Base-by-base conservation (phyloP, 2,329 filamentous ascomycete species). In the Hypoxylon sp. region DNA sequence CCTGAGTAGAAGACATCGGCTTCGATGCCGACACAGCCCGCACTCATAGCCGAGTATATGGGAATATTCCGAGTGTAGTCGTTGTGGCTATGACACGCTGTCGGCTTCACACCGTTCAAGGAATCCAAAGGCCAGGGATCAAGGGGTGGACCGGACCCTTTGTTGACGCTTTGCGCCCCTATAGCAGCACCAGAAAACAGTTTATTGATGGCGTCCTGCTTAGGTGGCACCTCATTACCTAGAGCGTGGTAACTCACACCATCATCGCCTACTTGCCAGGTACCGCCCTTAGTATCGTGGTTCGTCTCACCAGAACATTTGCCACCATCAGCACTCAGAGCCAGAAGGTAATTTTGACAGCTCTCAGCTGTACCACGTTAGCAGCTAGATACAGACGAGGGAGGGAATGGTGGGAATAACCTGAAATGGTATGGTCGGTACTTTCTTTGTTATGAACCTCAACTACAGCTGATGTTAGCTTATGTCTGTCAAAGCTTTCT, bases 391-490 rank as follows among this genome's bases (percentile, higher is more conserved):
- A 17, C 3, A n/a, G 12, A 4, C 15, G 4, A 29, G 7, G 13
- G 4, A 15, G 6, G n/a, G 29, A 11, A 7, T 27, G 12, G 32
- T 19, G 20, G 16, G 8, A 62, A 63, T 61, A 5, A 66, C 63
- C 49, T 40, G 62, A 57, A n/a, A 64, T 61, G 17, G 52, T 61
- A 43, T 67, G 64, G 40, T 57, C 55, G 7, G 53, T 41, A 36
- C 27, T 41, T 38, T 57, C 20, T 35, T 67, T 67, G 41, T 67
- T 68, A 50, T 66, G 65, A 5, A 68, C 60, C 50, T 68, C 64
- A 23, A 66, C 65, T 68, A 37, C 16, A 25, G n/a, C 12, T 4
- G 15, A 11, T 15, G 31, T 51, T 42, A 35, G 38, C 38, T 3
- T 6, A 25, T 5, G n/a, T 7, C 37, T 21, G 41, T 29, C 6